phyloP scores from a whole-genome alignment of 1,139 yeast species.

The Lizanozyma gosingica region DNA sequence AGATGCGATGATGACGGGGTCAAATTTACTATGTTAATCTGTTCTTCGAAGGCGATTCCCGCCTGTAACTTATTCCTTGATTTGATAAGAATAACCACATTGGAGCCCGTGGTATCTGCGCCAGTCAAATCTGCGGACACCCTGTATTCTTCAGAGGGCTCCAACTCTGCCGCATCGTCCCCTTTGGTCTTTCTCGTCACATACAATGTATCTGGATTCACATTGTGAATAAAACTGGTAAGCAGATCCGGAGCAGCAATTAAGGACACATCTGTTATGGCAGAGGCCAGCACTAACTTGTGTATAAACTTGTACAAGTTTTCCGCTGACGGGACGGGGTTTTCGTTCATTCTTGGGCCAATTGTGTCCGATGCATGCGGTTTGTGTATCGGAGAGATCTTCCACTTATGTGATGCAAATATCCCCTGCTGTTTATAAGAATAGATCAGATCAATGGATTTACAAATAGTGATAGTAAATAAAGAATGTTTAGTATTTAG shows the following conservation, averaged over 20 bases:
- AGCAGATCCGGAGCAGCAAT: not conserved
- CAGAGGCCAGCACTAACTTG: not conserved
- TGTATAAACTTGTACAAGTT: not conserved
- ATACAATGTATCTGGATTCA: not conserved
- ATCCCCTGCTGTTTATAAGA: too few relatives aligned
- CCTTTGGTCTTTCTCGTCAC: not conserved
- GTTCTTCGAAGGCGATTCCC: not conserved
- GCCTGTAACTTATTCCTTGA: not conserved
- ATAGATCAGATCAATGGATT: too few relatives aligned
- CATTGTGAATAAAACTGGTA: not conserved
- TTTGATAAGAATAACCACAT: not conserved
- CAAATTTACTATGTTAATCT: not conserved
- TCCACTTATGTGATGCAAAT: too few relatives aligned
- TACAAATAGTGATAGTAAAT: too few relatives aligned
- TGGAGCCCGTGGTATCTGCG: not conserved
- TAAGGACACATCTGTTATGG: not conserved
- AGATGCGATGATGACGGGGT: not conserved
- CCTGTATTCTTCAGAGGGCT: not conserved
- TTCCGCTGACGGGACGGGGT: too few relatives aligned
- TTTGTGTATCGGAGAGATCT: too few relatives aligned
- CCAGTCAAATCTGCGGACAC: not conserved
- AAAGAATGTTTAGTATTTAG: too few relatives aligned
- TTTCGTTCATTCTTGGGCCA: too few relatives aligned
- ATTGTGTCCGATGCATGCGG: too few relatives aligned
- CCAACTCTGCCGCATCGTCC: too few relatives aligned